Conservation (phyloP, 2,329 filamentous ascomycete genomes). For the Botrytis cinerea region DNA sequence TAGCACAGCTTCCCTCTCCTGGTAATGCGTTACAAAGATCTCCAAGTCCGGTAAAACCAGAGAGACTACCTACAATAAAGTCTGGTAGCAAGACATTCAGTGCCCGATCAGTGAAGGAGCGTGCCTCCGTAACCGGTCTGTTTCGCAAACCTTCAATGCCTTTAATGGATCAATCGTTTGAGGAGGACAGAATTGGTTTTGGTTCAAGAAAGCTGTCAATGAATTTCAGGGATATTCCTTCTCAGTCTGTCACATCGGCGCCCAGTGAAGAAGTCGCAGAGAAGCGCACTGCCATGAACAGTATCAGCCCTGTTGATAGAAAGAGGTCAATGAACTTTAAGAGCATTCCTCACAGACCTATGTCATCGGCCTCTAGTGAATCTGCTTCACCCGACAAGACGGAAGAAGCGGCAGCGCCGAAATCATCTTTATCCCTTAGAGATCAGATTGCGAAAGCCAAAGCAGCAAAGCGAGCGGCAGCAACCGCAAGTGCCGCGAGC, state of each 20-base stretch:
- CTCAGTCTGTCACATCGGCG: slow-evolving; percentile 33
- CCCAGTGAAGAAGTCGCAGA: slow-evolving; percentile 41
- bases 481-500: slow-evolving; percentile 39
- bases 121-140: slow-evolving; percentile 55
- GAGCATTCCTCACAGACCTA: slow-evolving; percentile 31
- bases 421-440: slow-evolving; percentile 77
- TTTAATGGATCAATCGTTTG: slow-evolving; percentile 42
- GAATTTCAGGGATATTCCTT: slow-evolving; percentile 35
- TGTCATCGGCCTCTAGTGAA: slow-evolving; percentile 30
- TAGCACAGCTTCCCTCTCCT: slow-evolving; percentile 43
- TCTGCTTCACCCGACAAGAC: slow-evolving; percentile 33
- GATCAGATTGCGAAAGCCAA: slow-evolving; percentile 94
- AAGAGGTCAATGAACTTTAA: slow-evolving; percentile 37
- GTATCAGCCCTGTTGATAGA: slow-evolving; percentile 33
- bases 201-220: slow-evolving; percentile 34
- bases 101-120: slow-evolving; percentile 50
- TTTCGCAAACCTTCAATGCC: slow-evolving; percentile 57
- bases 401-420: slow-evolving; percentile 52
- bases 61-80: slow-evolving; percentile 38
- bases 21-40: slow-evolving; percentile 41
- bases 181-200: slow-evolving; percentile 34
- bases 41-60: slow-evolving; percentile 40
- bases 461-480: slow-evolving; percentile 66
- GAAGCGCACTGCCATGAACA: slow-evolving; percentile 33
- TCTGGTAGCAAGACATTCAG: slow-evolving; percentile 52